Percentiles rank a stretch among this genome's conserved stretches.
phyloP scores from a whole-genome alignment of 768 basidiomycete genomes.

The Psilocybe tampanensis region DNA sequence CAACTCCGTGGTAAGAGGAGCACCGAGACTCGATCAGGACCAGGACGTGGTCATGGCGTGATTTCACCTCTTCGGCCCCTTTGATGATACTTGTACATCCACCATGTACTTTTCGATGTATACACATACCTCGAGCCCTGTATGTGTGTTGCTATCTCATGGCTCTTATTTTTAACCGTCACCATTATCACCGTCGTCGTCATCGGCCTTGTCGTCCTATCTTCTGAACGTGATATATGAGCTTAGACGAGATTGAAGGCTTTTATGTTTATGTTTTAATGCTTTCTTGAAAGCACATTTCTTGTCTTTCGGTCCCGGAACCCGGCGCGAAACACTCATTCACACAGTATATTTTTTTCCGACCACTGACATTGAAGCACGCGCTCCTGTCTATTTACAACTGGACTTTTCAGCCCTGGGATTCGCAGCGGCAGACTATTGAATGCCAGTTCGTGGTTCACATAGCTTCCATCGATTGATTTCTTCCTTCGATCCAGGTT shows the following conservation, averaged over 20 bases:
- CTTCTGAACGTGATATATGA: neutral
- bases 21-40: constrained; percentile 64
- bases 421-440: neutral
- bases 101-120: neutral
- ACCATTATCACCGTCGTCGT: neutral
- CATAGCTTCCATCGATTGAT: no score
- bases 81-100: neutral
- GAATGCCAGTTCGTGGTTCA: no score
- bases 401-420: neutral
- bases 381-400: neutral
- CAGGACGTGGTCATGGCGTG: constrained; percentile 69
- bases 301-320: neutral
- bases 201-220: no score
- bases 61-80: constrained; percentile 13
- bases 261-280: no score
- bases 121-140: neutral
- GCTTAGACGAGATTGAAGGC: neutral
- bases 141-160: neutral
- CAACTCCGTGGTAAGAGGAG: constrained; percentile 85
- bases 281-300: no score
- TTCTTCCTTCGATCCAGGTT: no score
- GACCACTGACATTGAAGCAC: neutral
- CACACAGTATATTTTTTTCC: no score
- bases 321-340: no score
- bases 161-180: neutral